Evolutionary conservation across 768 basidiomycete genomes (phyloP).

Genomic region (Psilocybe tampanensis): DNA sequence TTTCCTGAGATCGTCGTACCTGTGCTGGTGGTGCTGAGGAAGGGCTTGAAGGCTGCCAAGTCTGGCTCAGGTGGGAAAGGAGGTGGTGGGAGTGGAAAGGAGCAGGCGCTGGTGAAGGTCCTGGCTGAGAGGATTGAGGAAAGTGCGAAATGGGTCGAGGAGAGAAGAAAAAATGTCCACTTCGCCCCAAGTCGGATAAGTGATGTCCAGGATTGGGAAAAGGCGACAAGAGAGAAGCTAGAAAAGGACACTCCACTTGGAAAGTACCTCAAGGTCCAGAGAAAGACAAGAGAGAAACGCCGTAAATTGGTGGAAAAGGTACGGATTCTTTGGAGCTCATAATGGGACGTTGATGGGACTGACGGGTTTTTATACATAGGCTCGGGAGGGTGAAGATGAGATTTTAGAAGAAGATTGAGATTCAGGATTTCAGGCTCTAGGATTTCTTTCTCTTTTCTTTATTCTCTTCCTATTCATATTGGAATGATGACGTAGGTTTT

Average conservation of each 20-base stretch:
- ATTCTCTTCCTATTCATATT: neutral
- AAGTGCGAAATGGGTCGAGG: conserved; percentile 77
- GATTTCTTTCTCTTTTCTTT: neutral
- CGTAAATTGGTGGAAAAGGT: conserved; percentile 78
- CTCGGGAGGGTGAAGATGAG: conserved; percentile 70
- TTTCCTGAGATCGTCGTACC: conserved; percentile 94
- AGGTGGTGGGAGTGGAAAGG: conserved; percentile 40
- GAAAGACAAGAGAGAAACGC: conserved; percentile 78
- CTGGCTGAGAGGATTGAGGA: conserved; percentile 89
- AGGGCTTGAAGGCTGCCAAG: conserved; percentile 66
- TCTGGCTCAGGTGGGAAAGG: conserved; percentile 20
- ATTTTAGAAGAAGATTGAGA: conserved; percentile 53
- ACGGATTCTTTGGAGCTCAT: conserved; percentile 9
- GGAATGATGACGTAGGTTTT: neutral
- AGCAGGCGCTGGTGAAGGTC: conserved; percentile 64
- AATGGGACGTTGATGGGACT: conserved; percentile 19
- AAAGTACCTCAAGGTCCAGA: conserved; percentile 79
- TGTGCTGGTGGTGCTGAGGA: conserved; percentile 68
- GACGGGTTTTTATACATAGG: conserved; percentile 41
- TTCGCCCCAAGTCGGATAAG: conserved; percentile 75
- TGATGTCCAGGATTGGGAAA: conserved; percentile 78
- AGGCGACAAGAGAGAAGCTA: conserved; percentile 51
- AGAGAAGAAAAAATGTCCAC: conserved; percentile 63
- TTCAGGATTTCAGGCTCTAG: too few species aligned
- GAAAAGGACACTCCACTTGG: conserved; percentile 75